Base-by-base conservation (phyloP, 2,329 filamentous ascomycete genomes). In the Colletotrichum orbiculare region DNA sequence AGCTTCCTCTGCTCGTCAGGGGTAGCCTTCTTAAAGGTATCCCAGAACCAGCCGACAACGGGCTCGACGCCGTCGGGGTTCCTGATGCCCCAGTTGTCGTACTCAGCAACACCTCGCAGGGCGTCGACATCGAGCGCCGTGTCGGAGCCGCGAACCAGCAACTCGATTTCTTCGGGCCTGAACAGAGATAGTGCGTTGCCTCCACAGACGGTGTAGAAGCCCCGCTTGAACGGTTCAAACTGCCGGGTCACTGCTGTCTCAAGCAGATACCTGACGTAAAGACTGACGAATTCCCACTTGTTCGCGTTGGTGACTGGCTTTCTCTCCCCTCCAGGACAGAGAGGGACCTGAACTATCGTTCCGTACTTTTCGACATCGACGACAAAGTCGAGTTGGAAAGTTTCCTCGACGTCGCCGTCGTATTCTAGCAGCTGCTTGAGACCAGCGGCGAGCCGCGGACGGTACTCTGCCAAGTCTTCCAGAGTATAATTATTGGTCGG, bases 201-300 rank as follows among this genome's bases (percentile, higher is more conserved):
- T 41, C 91, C 92, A 73, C 93, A 97, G 35, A 97, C 93, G 0
- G 92, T 96, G 75, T 93, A 97, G 77, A 97, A 97, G 1, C 94
- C 94, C 59, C 94, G 88, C 74, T 96, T 96, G 83, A 97, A 97
- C 1, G 94, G 94, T 74, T 97, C 93, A 69, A 96, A 97, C 73
- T 97, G 94, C 45, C 92, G 86, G 43, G 87, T 81, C 1, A 97
- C 91, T 1, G 92, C 86, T 7, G 85, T 89, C 71, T 97, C 93
- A 10, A 97, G 87, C 9, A 95, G 76, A 74, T 95, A 91, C 43
- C 89, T 87, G 9, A 97, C 87, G 73, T 97, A 97, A 2, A 93
- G 82, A 70, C 95, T 91, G 57, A 97, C 93, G 71, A 95, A 97
- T 72, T 97, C 94, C 68, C 88, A 87, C 35, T 93, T 86, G 71